Evolutionary conservation across 768 basidiomycete genomes (phyloP).

Genomic region (Auriscalpium orientale): DNA sequence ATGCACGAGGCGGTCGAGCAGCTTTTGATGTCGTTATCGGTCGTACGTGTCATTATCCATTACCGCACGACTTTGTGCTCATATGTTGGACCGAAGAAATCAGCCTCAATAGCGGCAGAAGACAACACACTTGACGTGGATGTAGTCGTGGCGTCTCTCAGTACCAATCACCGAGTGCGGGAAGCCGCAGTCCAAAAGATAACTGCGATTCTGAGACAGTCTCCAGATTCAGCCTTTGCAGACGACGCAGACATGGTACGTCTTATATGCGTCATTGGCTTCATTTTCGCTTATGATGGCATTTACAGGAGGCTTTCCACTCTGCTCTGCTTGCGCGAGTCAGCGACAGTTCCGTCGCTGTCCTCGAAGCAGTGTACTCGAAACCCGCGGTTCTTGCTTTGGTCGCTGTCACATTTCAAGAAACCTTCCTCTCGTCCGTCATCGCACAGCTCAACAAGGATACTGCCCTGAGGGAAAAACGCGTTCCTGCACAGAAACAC

Average conservation of each 20-base stretch:
- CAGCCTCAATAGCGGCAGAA: background rate
- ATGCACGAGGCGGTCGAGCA: slow-evolving; percentile 40
- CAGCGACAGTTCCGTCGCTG: slow-evolving; percentile 51
- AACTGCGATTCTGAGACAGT: slow-evolving; percentile 24
- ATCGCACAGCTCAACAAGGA: too few species aligned
- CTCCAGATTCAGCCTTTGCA: too few species aligned
- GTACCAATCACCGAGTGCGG: slow-evolving; percentile 55
- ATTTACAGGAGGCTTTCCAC: slow-evolving; percentile 44
- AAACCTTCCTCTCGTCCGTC: too few species aligned
- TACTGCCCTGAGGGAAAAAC: slow-evolving; percentile 3
- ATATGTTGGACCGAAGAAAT: background rate
- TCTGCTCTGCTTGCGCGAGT: slow-evolving; percentile 62
- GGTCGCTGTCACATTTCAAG: too few species aligned
- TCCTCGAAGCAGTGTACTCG: slow-evolving; percentile 64
- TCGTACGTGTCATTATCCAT: slow-evolving; percentile 30
- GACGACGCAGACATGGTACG: too few species aligned
- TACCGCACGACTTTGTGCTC: background rate
- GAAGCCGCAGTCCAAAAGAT: slow-evolving; percentile 51
- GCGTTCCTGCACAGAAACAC: slow-evolving; percentile 40
- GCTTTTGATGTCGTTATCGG: slow-evolving; percentile 49
- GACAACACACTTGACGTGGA: slow-evolving; percentile 16
- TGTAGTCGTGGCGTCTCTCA: slow-evolving; percentile 47
- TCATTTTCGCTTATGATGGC: too few species aligned
- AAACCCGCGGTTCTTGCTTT: slow-evolving; percentile 32
- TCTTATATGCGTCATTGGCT: too few species aligned